Base-by-base conservation (phyloP, 2,329 filamentous ascomycete species). In the Penicillium sp. region DNA sequence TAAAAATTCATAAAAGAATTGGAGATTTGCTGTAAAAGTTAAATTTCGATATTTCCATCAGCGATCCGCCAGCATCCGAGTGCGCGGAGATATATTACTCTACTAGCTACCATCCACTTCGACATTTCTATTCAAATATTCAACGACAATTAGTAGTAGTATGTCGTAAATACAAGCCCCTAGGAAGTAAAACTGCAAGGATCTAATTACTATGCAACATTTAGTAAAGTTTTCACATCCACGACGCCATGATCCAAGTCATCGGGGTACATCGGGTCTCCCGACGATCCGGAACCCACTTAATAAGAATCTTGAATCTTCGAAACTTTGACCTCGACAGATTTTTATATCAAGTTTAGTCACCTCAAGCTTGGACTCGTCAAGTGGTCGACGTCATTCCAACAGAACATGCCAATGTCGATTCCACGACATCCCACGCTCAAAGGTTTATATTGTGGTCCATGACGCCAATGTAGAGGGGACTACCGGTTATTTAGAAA, bases 361-460 rank as follows among this genome's bases (percentile, higher is more conserved):
- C 4, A 1, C 13, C 13, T 3, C 13, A 6, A 13, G 5, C 4
- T 15, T 29, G 35, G 12, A 25, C 9, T 29, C 4, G 3, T 23
- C 8, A 45, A 57, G 23, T 53, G 27, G 55, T 57, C 38, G 35
- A 57, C 55, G 55, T 57, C 55, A 57, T 33, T 8, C 12, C 7
- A n/a, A 4, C 1, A 48, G 25, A 19, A 29, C 13, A 56, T 33
- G 4, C 15, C 17, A 17, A 57, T 42, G n/a, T 44, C 33, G 47
- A 36, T 43, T 52, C 23, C 23, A 31, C 17, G 21, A 45, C 29
- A 9, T 17, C 4, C 39, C 5, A 29, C n/a, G 41, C 43, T 31
- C 43, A 27, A 9, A 21, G 17, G 35, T 23, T 38, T 47, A 41
- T 21, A 29, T 17, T 19, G 21, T 42, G 35, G 49, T 48, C 36